Evolutionary conservation across 2,329 filamentous ascomycete species (phyloP), one percentile per base, ranked within the genome.

Genomic region (Aspergillus pseudoterreus): DNA sequence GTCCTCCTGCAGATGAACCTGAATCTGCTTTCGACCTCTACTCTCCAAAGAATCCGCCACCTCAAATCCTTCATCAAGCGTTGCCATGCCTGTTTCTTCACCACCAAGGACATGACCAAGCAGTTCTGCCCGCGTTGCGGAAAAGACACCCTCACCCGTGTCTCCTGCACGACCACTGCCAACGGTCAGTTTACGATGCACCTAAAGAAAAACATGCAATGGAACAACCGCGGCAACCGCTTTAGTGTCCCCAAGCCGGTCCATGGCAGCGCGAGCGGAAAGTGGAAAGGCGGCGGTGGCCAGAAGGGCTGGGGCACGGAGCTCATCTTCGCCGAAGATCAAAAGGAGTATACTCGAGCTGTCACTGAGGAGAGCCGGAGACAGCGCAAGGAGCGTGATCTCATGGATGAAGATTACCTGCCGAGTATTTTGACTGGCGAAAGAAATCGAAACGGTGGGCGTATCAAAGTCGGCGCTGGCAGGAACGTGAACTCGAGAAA

Each of bases 321-420:
- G 33, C 75, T 99, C 58, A 89, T 99, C 49, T 75, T 99, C 9
- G 85, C 91, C 0, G 92, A 96, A 73, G 94, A 99, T 69, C 94
- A 99, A 77, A 96, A 95, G 76, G 94, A 99, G 76, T 97, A 88
- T 70, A 70, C 82, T 39, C 78, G 81, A 57, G 85, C 85, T 48
- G 69, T 82, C 14, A 80, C 80, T 3, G 80, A 85, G 60, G 82
- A 87, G 66, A 82, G 80, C 62, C 82, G 87, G 62, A 63, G 65
- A 38, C 63, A 63, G 42, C 77, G 76, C 48, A 86, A 85, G 65
- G 83, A 88, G 68, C 85, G 83, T 65, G 90, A 96, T 71, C 74
- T 96, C 51, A 95, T 97, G 92, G 92, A 97, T 66, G 86, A 95
- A 66, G 92, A 99, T 71, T 95, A 92, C 68, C 72, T 97, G 57